phyloP scores from a whole-genome alignment of 2,329 filamentous ascomycete species.

The Fusarium sp. region DNA sequence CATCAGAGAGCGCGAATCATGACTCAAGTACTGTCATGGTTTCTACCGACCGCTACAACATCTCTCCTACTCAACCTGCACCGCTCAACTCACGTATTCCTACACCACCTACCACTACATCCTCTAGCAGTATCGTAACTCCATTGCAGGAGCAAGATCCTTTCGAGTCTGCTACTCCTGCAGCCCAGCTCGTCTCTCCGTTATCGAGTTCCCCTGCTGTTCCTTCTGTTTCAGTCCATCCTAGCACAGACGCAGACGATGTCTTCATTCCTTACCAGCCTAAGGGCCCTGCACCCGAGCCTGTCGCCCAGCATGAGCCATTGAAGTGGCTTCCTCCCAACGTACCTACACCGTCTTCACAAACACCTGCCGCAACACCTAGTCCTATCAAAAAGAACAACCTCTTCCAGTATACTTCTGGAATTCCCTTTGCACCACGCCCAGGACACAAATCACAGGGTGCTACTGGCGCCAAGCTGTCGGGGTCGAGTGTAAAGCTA shows the following conservation, averaged over 20 bases:
- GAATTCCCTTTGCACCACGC: constrained; percentile 62
- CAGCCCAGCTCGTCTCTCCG: constrained; percentile 40
- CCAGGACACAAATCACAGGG: constrained; percentile 21
- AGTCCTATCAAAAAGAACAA: constrained; percentile 54
- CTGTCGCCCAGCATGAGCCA: constrained; percentile 55
- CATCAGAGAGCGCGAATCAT: constrained; percentile 2
- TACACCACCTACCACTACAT: constrained; percentile 42
- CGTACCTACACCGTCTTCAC: constrained; percentile 52
- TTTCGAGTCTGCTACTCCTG: constrained; percentile 39
- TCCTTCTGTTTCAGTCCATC: constrained; percentile 47
- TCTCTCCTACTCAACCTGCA: constrained; percentile 33
- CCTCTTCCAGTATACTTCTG: constrained; percentile 57
- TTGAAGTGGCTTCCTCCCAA: constrained; percentile 67
- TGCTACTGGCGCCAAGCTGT: constrained; percentile 4
- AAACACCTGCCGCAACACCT: constrained; percentile 51
- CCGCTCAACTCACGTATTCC: constrained; percentile 20
- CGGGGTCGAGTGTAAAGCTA: constrained; percentile 2
- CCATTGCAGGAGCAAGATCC: constrained; percentile 44
- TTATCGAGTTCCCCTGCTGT: constrained; percentile 51
- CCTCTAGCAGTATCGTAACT: constrained; percentile 45
- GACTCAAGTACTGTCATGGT: background rate
- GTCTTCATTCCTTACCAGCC: constrained; percentile 69
- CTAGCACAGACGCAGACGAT: constrained; percentile 49
- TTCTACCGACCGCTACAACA: constrained; percentile 1
- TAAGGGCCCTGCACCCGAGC: constrained; percentile 61